A percentile compares a stretch with the other conserved stretches of the same genome.
phyloP scores from a whole-genome alignment of 2,329 filamentous ascomycete species.

The Plectosphaerella cucumerina region DNA sequence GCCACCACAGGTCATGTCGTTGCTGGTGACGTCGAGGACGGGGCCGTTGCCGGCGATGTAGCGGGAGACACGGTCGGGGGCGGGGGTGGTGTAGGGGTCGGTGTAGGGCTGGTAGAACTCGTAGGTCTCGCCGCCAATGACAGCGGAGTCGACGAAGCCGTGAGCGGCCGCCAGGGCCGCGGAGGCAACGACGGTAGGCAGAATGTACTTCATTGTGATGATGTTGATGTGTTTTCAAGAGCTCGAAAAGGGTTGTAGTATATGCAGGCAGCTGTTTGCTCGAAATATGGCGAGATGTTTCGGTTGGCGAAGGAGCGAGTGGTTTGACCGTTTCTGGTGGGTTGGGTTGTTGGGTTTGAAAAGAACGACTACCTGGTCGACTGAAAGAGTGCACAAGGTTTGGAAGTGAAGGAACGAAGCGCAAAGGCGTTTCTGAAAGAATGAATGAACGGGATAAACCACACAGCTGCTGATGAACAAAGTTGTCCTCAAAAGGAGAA shows the following conservation, averaged over 20 bases:
- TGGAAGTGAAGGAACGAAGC: slow-evolving; percentile 2
- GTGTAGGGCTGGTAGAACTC: slow-evolving; percentile 31
- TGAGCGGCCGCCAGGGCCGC: slow-evolving; percentile 42
- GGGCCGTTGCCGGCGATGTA: slow-evolving; percentile 55
- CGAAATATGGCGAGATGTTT: background rate
- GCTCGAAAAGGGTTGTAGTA: background rate
- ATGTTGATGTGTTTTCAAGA: background rate
- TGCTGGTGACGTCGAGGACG: slow-evolving; percentile 45
- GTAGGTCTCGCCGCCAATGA: slow-evolving; percentile 32
- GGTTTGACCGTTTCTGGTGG: background rate
- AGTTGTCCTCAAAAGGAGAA: background rate
- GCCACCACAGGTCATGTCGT: slow-evolving; percentile 54
- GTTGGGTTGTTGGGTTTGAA: background rate
- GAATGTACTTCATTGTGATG: slow-evolving; percentile 13
- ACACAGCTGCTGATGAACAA: slow-evolving; percentile 4
- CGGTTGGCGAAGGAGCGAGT: background rate
- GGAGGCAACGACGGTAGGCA: slow-evolving; percentile 19
- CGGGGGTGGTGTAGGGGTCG: slow-evolving; percentile 35
- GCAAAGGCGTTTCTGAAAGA: slow-evolving; percentile 1
- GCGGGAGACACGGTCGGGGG: slow-evolving; percentile 49
- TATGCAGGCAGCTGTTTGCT: background rate
- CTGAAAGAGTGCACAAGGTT: slow-evolving; percentile 2
- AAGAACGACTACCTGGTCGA: slow-evolving; percentile 3
- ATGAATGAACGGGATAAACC: slow-evolving; percentile 5
- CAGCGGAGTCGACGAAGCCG: slow-evolving; percentile 41